Conservation (phyloP, 805 yeast genomes). For the Lachancea mirantina region DNA sequence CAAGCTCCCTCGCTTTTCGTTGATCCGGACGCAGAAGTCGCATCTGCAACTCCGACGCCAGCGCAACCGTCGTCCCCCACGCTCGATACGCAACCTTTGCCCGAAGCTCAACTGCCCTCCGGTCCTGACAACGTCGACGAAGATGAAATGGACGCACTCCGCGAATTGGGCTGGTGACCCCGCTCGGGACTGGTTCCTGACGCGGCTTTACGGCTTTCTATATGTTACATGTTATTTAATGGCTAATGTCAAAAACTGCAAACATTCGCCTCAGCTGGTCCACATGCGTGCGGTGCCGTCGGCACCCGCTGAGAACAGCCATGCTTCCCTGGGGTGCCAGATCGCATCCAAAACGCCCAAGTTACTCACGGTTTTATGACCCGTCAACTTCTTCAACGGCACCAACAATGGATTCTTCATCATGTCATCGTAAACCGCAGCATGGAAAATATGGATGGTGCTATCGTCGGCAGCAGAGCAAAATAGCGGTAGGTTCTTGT, state of each 20-base stretch:
- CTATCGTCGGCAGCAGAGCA: slow-evolving; percentile 97
- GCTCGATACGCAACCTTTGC: background rate
- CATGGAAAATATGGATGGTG: slow-evolving; percentile 86
- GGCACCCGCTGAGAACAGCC: slow-evolving; percentile 96
- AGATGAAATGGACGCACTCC: slow-evolving; percentile 24
- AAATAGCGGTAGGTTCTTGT: slow-evolving; percentile 80
- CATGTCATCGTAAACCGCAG: slow-evolving; percentile 81
- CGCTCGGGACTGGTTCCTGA: slow-evolving; percentile 2
- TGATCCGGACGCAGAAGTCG: background rate
- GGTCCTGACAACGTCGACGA: slow-evolving; percentile 16
- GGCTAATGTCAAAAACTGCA: background rate
- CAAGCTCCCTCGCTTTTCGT: slow-evolving; percentile 1
- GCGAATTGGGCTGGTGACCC: slow-evolving; percentile 15
- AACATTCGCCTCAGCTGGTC: slow-evolving; percentile 75
- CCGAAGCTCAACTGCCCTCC: background rate
- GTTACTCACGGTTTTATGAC: slow-evolving; percentile 73
- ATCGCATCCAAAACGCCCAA: slow-evolving; percentile 80
- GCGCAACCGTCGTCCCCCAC: background rate
- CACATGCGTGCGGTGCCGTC: slow-evolving; percentile 93
- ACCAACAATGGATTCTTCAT: slow-evolving; percentile 94
- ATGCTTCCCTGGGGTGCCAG: slow-evolving; percentile 98
- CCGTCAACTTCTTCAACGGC: slow-evolving; percentile 88
- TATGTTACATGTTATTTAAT: slow-evolving; percentile 3
- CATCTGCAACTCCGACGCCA: background rate
- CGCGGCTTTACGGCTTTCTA: slow-evolving; percentile 19